A percentile compares a stretch with the other conserved stretches of the same genome.
Conservation (phyloP, 2,329 filamentous ascomycete genomes). For the Ophiostoma sp. region DNA sequence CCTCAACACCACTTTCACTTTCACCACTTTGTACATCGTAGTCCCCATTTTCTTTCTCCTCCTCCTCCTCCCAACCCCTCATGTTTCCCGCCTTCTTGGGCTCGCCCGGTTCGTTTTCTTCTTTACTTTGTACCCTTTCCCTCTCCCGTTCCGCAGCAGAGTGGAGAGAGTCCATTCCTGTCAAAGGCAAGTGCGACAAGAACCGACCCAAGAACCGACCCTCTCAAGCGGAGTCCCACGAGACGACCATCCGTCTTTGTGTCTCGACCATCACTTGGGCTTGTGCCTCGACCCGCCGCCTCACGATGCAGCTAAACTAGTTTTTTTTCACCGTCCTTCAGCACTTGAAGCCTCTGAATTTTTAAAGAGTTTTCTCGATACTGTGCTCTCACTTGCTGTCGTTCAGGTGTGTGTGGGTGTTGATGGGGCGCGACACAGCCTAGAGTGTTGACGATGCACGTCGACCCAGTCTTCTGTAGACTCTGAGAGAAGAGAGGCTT, state of each 20-base stretch:
- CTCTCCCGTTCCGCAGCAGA: not conserved
- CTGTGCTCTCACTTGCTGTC: slow-evolving; percentile 12
- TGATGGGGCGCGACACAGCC: not conserved
- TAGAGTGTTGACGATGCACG: not conserved
- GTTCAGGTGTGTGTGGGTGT: not conserved
- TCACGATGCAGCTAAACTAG: slow-evolving; percentile 17
- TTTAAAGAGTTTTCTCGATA: slow-evolving; percentile 14
- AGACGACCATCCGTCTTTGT: not conserved
- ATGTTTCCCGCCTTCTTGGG: not conserved
- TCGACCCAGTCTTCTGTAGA: not conserved
- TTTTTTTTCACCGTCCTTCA: not conserved
- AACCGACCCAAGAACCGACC: too few species aligned
- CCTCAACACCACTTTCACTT: not conserved
- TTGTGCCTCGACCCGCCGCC: not conserved
- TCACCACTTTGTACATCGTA: not conserved
- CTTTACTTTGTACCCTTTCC: not conserved
- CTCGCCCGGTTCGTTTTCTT: too few species aligned
- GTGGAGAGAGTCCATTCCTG: not conserved
- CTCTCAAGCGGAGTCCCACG: not conserved
- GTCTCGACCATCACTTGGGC: not conserved
- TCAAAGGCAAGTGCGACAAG: not conserved
- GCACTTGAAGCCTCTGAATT: not conserved
- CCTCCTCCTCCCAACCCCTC: not conserved
- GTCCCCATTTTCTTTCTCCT: not conserved
- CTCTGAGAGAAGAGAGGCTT: not conserved